Conservation (phyloP, 2,329 filamentous ascomycete genomes). For the Geosmithia morbida region DNA sequence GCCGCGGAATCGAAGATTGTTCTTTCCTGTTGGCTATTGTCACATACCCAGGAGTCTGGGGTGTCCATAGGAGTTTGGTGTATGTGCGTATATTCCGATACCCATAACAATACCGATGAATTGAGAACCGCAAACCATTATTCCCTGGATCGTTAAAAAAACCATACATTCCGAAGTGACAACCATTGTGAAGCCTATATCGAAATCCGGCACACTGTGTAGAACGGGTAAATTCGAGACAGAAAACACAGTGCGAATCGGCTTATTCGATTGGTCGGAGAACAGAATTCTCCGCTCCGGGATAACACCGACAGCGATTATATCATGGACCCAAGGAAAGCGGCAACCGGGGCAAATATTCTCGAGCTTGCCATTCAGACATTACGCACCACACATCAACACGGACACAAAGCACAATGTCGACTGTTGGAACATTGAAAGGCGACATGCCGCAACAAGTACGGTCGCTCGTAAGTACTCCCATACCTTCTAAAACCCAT, state of each 20-base stretch:
- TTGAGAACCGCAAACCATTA: background rate
- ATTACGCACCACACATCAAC: conserved; percentile 5
- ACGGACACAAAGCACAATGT: conserved; percentile 17
- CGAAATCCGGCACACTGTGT: background rate
- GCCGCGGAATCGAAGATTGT: no score
- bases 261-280: background rate
- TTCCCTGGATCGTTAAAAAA: background rate
- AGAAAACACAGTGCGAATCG: background rate
- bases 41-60: no score
- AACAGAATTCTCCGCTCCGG: conserved; percentile 17
- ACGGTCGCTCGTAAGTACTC: conserved; percentile 36
- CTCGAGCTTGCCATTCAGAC: background rate
- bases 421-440: conserved; percentile 22
- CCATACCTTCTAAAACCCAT: background rate
- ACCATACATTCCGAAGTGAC: background rate
- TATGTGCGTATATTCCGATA: background rate
- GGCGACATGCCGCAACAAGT: conserved; percentile 43
- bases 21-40: no score
- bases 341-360: background rate
- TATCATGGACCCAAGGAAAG: background rate
- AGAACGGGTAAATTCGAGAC: background rate
- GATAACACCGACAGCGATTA: conserved; percentile 1
- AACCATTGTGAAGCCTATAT: background rate
- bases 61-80: no score
- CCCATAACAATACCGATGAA: background rate